Base-by-base conservation (phyloP, 2,329 filamentous ascomycete genomes). In the Fusarium burgessii region DNA sequence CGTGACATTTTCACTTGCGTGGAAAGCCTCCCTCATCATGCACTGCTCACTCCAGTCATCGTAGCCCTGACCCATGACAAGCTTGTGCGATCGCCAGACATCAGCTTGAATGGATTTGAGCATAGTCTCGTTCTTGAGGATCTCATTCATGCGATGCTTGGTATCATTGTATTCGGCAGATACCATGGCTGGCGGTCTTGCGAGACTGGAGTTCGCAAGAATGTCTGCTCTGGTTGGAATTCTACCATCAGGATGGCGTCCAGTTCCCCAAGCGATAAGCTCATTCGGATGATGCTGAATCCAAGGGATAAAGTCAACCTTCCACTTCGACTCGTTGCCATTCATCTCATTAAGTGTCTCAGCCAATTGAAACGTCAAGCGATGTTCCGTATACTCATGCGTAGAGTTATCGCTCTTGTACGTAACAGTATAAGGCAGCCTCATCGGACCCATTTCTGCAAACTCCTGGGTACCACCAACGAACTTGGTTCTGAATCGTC, bases 331-430 rank as follows among this genome's bases (percentile, higher is more conserved):
- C 61, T 79, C 78, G 70, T 88, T 79, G n/a, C 79, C 80, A 77
- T 92, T 92, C 73, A 90, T 79, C 35, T 82, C 75, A 77, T 92
- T 92, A 65, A 92, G 81, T 56, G 86, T 85, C 9, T 84, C 84
- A 4, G 85, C 89, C 4, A 92, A 82, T 75, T 91, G 88, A 77
- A 91, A 91, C 0, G 91, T 88, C 76, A 92, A 83, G 66, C 88
- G 84, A 74, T 91, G 89, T 71, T 92, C 90, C 12, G 86, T 84
- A 68, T 91, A 88, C 63, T 89, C 84, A 68, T 82, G 80, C 1
- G 86, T 90, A 72, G 87, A 83, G 68, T 89, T 89, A n/a, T 83
- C 84, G 23, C 82, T 81, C 6, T 84, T 83, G 32, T 84, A 83
- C 4, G 84, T 76, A 68, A 87, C 84, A 5, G 82, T 84, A 18